phyloP scores from a whole-genome alignment of 192 early-diverging fungal genomes.

The Umbelopsis ramanniana region DNA sequence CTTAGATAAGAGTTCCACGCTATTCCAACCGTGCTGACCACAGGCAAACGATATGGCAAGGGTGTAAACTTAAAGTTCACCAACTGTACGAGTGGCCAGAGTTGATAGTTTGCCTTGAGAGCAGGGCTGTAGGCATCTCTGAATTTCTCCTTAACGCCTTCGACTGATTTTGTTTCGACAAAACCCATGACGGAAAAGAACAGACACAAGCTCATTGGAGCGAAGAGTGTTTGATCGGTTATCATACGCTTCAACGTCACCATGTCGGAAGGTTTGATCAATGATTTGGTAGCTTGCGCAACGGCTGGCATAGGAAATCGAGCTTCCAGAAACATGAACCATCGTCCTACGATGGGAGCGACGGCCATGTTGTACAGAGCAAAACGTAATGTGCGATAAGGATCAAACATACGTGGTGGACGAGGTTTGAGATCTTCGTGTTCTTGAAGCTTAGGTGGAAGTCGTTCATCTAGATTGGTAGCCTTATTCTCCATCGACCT shows the following conservation, averaged over 20 bases:
- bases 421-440: neutral
- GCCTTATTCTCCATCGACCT: conserved; percentile 13
- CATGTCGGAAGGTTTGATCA: conserved; percentile 17
- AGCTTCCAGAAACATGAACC: conserved; percentile 71
- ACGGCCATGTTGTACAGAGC: conserved; percentile 69
- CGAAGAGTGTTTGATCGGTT: conserved; percentile 67
- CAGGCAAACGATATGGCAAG: conserved; percentile 66
- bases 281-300: neutral
- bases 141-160: conserved; percentile 63
- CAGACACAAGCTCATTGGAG: conserved; percentile 67
- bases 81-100: conserved; percentile 76
- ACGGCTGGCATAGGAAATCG: conserved; percentile 55
- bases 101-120: conserved; percentile 68
- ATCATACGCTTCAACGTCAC: conserved; percentile 57
- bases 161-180: conserved; percentile 55
- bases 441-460: conserved; percentile 23
- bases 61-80: conserved; percentile 78
- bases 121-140: conserved; percentile 61
- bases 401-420: conserved; percentile 36
- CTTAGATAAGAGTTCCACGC: conserved; percentile 79
- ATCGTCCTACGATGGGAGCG: conserved; percentile 70
- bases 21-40: conserved; percentile 72
- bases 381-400: conserved; percentile 60
- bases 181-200: conserved; percentile 70
- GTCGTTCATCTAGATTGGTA: conserved; percentile 16